A percentile compares a stretch with the other conserved stretches of the same genome.
Evolutionary conservation across 2,329 filamentous ascomycete species (phyloP).

Genomic region (Colletotrichum cereale): DNA sequence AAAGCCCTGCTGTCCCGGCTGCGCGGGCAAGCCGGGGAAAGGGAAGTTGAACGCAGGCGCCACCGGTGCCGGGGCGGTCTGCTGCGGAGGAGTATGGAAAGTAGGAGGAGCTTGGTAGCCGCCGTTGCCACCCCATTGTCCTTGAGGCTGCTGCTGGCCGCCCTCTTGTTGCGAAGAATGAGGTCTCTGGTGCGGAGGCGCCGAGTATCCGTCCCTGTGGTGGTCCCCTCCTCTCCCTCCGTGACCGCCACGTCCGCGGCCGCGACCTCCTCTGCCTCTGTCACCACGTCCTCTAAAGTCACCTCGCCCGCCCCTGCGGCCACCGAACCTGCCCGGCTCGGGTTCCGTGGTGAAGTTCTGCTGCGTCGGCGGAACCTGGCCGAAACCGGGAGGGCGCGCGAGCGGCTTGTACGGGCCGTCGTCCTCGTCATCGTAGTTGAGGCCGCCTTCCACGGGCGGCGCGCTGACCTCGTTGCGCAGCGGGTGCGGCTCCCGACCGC

Average conservation of each 20-base stretch:
- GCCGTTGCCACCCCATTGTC: constrained; percentile 48
- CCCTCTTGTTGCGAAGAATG: constrained; percentile 29
- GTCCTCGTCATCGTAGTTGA: constrained; percentile 78
- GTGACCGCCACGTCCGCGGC: constrained; percentile 51
- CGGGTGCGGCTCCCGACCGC: constrained; percentile 54
- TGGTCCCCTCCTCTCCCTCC: constrained; percentile 51
- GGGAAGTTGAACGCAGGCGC: constrained; percentile 58
- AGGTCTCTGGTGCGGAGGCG: constrained; percentile 49
- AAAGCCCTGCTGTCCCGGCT: constrained; percentile 47
- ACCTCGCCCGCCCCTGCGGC: constrained; percentile 57
- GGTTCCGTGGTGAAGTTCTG: constrained; percentile 59
- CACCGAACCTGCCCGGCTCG: constrained; percentile 46
- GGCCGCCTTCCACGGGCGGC: constrained; percentile 51
- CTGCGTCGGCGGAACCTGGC: constrained; percentile 60
- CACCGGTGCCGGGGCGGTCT: constrained; percentile 44
- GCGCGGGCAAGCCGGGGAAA: constrained; percentile 57
- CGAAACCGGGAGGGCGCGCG: constrained; percentile 74
- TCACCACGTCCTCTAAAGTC: constrained; percentile 61
- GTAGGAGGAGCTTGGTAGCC: constrained; percentile 23
- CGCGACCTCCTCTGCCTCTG: constrained; percentile 53
- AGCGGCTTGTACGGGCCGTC: constrained; percentile 80
- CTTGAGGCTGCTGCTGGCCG: constrained; percentile 47
- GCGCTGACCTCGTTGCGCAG: constrained; percentile 55
- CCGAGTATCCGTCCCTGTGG: constrained; percentile 57
- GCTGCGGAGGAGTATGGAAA: constrained; percentile 23